Base-by-base conservation (phyloP, 75 land plant species). In the Pinus tabuliformis region DNA sequence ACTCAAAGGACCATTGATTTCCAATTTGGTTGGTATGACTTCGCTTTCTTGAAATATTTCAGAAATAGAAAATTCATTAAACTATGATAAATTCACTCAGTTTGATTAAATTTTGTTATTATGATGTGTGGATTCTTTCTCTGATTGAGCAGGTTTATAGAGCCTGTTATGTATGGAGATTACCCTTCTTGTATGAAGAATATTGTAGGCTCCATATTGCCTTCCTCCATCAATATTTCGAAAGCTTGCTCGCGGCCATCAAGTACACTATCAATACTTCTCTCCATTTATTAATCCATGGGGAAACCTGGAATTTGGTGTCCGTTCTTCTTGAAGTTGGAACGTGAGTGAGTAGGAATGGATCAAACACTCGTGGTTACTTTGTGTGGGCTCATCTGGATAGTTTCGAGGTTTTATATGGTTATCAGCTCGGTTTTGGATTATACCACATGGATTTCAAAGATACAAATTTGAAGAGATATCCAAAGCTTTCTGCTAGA, bases 111-210 rank as follows among this genome's bases (percentile, higher is more conserved):
- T 45, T 45, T 45, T 8, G 6, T 45, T 6, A 45, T 45, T 45
- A 45, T 45, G 49, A 45, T 6, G 49, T 45, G 49, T 45, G 6
- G 49, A 6, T 52, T 73, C 16, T 26, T 54, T 49, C 52, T 36
- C 14, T 73, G 60, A 2, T 3, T 4, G 78, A 15, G 70, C 84
- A 87, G 89, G 89, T 78, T 75, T n/a, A 26, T 88, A 72, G 85
- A 88, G 75, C 90, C 90, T 5, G 73, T 88, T 33, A 57, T 79
- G 42, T 82, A 63, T 82, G 90, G 88, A n/a, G 85, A 88, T 60
- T 88, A 88, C 42, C 88, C 90, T 65, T 70, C 80, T n/a, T 56
- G 57, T 62, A 82, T 88, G 90, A 66, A 74, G 58, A 57, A 81
- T 70, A 59, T 22, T 56, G 78, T 75, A 58, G 88, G 88, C 12